Conservation (phyloP, 2,329 filamentous ascomycete species). For the Aspergillus latus region DNA sequence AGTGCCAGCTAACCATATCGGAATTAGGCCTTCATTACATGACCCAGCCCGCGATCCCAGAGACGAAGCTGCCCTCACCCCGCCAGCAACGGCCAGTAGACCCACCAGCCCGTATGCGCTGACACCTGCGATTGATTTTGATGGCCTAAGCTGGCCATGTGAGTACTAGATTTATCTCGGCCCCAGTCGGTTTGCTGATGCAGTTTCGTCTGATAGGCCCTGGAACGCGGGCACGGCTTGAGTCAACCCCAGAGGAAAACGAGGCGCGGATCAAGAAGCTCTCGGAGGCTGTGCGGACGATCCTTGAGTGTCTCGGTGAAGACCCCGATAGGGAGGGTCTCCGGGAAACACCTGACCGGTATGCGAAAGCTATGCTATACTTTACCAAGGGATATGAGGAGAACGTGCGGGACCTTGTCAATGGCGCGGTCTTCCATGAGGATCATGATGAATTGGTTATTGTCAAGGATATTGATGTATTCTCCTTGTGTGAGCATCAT, state of each 20-base stretch:
- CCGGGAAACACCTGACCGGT: constrained; percentile 72
- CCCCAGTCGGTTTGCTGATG: constrained; percentile 11
- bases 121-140: constrained; percentile 53
- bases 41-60: constrained; percentile 55
- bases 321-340: constrained; percentile 65
- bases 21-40: constrained; percentile 36
- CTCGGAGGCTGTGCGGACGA: constrained; percentile 62
- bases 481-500: constrained; percentile 94
- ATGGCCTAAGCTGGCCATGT: constrained; percentile 55
- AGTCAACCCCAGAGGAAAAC: constrained; percentile 59
- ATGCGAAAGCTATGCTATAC: constrained; percentile 92
- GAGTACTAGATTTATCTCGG: constrained; percentile 26
- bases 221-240: constrained; percentile 53
- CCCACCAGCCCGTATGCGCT: constrained; percentile 52
- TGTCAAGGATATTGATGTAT: constrained; percentile 95
- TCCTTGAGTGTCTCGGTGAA: constrained; percentile 67
- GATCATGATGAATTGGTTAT: constrained; percentile 97
- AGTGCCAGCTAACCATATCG: constrained; percentile 1
- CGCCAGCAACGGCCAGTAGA: constrained; percentile 52
- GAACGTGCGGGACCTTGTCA: constrained; percentile 87
- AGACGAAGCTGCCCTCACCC: constrained; percentile 54
- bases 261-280: constrained; percentile 59
- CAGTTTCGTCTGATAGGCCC: constrained; percentile 33
- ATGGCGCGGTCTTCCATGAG: constrained; percentile 91
- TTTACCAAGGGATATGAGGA: constrained; percentile 97